A percentile compares a stretch with the other conserved stretches of the same genome.
Conservation (phyloP, 192 early-diverging fungal genomes). For the Umbelopsis ramanniana region DNA sequence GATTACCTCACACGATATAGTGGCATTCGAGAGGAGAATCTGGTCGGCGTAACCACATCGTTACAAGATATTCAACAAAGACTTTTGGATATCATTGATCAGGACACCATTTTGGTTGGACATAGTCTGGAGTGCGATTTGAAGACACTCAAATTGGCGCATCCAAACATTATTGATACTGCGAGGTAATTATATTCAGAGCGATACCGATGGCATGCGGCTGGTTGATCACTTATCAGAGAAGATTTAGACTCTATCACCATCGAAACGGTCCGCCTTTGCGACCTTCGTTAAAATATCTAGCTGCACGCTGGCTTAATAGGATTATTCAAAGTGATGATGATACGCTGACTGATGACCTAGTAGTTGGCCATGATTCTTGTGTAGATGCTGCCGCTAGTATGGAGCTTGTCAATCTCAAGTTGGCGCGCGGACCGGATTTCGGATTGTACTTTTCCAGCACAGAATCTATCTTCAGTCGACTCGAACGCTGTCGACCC, state of each 20-base stretch:
- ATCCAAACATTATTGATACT: conserved; percentile 71
- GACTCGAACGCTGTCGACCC: conserved; percentile 28
- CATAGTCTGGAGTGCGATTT: conserved; percentile 73
- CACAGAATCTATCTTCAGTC: conserved; percentile 43
- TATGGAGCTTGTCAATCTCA: conserved; percentile 66
- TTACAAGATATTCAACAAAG: conserved; percentile 53
- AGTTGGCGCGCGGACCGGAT: conserved; percentile 42
- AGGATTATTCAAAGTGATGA: conserved; percentile 51
- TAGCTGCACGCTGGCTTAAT: conserved; percentile 57
- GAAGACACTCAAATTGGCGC: conserved; percentile 59
- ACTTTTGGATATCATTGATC: conserved; percentile 45
- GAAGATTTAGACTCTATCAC: conserved; percentile 62
- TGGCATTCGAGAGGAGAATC: conserved; percentile 53
- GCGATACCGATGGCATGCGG: too few relatives aligned
- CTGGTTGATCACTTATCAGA: conserved; percentile 46
- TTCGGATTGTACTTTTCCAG: conserved; percentile 46
- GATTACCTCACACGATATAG: conserved; percentile 62
- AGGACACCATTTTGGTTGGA: conserved; percentile 55
- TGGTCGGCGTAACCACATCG: conserved; percentile 44
- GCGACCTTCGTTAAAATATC: conserved; percentile 54
- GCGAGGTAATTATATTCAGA: not conserved
- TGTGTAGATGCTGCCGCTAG: conserved; percentile 70
- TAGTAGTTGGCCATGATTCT: conserved; percentile 64
- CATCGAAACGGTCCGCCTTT: conserved; percentile 53
- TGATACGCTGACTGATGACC: conserved; percentile 46